These are phyloP conservation scores for Erysimum cheiranthoides DNA, from an alignment of 345 rosid species.

Conservation along the genomic window DNA sequence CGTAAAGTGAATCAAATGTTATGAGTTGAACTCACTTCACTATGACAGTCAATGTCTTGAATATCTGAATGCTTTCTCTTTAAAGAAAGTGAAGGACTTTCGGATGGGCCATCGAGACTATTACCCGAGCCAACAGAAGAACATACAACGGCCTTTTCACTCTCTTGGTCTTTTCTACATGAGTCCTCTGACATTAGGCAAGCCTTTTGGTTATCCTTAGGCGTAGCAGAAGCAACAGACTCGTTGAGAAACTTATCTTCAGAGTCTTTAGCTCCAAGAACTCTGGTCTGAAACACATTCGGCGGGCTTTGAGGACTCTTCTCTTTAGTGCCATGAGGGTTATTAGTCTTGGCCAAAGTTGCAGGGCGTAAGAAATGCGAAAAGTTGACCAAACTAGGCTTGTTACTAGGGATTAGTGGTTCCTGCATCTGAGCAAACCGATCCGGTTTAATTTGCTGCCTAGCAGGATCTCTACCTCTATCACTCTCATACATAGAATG, in stretches of 20 bases:
- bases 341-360: constrained; percentile 53
- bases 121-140: constrained; percentile 88
- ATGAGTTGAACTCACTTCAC: constrained; percentile 62
- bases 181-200: constrained; percentile 46
- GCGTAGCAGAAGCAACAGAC: constrained; percentile 44
- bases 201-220: constrained; percentile 50
- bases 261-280: constrained; percentile 45
- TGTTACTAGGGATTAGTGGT: constrained; percentile 45
- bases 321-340: constrained; percentile 44
- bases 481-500: constrained; percentile 52
- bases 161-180: constrained; percentile 48
- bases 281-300: constrained; percentile 44
- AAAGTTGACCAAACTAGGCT: constrained; percentile 57
- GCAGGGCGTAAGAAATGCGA: constrained; percentile 72
- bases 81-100: constrained; percentile 56
- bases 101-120: constrained; percentile 61
- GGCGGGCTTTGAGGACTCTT: constrained; percentile 46
- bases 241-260: constrained; percentile 48
- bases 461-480: constrained; percentile 46
- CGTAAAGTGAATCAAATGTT: constrained; percentile 6
- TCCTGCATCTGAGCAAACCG: constrained; percentile 54
- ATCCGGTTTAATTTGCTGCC: constrained; percentile 42
- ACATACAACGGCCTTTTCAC: constrained; percentile 67
- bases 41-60: constrained; percentile 68
- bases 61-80: constrained; percentile 66